phyloP scores from a whole-genome alignment of 257 asterid species.

The Cynanchum wilfordii region DNA sequence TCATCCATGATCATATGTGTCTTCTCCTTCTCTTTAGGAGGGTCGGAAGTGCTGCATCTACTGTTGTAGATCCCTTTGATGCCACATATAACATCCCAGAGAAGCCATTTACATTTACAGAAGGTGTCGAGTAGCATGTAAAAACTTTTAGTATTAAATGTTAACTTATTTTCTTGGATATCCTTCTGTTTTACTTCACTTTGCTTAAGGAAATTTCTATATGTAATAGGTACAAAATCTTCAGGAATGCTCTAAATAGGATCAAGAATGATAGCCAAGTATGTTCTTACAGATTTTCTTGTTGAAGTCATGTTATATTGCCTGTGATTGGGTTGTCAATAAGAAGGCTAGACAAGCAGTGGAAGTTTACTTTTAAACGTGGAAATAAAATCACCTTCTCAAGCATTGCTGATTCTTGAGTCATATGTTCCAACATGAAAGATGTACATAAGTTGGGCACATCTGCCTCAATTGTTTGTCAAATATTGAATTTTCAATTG shows the following conservation, averaged over 20 bases:
- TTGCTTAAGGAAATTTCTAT: conserved; percentile 16
- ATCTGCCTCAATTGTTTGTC: neutral
- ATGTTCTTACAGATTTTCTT: conserved; percentile 19
- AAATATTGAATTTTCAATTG: neutral
- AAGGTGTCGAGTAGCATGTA: conserved; percentile 32
- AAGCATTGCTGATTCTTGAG: no score
- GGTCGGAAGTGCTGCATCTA: conserved; percentile 62
- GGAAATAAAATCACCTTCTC: no score
- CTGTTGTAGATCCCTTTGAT: conserved; percentile 77
- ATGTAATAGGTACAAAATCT: conserved; percentile 66
- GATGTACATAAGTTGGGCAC: no score
- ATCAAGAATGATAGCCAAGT: conserved; percentile 81
- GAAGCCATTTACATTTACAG: conserved; percentile 86
- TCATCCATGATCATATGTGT: neutral
- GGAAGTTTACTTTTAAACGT: conserved; percentile 95
- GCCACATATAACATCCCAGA: conserved; percentile 90
- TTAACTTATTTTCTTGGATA: conserved; percentile 6
- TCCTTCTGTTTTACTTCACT: neutral
- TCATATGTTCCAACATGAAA: no score
- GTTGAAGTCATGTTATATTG: neutral
- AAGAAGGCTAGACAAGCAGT: conserved; percentile 72
- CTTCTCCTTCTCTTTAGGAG: conserved; percentile 33
- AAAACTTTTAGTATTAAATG: neutral
- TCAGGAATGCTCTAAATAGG: conserved; percentile 77
- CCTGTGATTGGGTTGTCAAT: conserved; percentile 27